phyloP scores from a whole-genome alignment of 2,329 filamentous ascomycete genomes.

The Aspergillus intermedius region DNA sequence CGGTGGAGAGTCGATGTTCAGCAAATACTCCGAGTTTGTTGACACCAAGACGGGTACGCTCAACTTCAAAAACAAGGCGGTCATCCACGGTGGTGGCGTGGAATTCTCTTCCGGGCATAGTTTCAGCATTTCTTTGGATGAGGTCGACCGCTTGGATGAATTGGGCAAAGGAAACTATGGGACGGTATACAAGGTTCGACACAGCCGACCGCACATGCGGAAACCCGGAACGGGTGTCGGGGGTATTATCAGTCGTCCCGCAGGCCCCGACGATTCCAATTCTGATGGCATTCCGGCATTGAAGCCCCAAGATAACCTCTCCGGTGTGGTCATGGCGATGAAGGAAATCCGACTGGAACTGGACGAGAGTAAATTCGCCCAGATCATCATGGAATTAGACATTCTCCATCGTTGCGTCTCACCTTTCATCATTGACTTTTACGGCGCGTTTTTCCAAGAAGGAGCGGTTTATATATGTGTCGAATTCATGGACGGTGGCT shows the following conservation, averaged over 20 bases:
- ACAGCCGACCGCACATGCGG: conserved; percentile 63
- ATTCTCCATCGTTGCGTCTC: conserved; percentile 92
- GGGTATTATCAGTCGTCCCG: conserved; percentile 48
- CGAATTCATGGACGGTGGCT: conserved; percentile 98
- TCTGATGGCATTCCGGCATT: conserved; percentile 6
- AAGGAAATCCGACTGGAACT: conserved; percentile 95
- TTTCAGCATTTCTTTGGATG: conserved; percentile 91
- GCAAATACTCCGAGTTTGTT: conserved; percentile 72
- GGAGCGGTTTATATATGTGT: conserved; percentile 99
- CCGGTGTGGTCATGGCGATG: conserved; percentile 91
- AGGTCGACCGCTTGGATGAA: conserved; percentile 88
- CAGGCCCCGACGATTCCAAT: conserved; percentile 14
- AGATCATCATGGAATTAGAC: conserved; percentile 95
- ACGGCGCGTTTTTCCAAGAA: conserved; percentile 97
- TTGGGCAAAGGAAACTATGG: conserved; percentile 97
- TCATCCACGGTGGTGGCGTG: conserved; percentile 81
- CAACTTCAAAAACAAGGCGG: conserved; percentile 86
- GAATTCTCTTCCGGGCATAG: conserved; percentile 84
- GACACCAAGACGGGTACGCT: conserved; percentile 87
- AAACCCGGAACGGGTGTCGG: conserved; percentile 54
- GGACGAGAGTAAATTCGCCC: conserved; percentile 92
- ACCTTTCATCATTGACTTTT: conserved; percentile 97
- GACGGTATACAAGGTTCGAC: conserved; percentile 92
- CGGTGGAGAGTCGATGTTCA: conserved; percentile 46
- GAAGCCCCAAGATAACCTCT: conserved; percentile 22